phyloP scores from a whole-genome alignment of 192 early-diverging fungal species.

The Allomyces javanicus region DNA sequence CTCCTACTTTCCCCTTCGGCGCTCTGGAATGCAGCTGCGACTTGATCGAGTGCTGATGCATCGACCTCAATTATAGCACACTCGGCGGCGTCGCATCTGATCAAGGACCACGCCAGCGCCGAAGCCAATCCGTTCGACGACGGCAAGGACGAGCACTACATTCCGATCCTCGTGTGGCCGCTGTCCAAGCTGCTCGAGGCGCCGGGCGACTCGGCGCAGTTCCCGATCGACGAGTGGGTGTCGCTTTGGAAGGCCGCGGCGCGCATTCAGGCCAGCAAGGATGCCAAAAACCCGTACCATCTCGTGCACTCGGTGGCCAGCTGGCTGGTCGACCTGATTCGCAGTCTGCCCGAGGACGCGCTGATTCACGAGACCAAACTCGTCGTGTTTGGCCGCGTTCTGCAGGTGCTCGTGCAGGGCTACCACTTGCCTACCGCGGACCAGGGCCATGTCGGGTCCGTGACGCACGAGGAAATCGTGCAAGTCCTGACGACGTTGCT shows the following conservation, averaged over 20 bases:
- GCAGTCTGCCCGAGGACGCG: too few relatives aligned
- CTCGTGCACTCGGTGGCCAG: too few relatives aligned
- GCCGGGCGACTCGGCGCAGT: background rate
- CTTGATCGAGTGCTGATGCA: background rate
- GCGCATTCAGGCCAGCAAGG: too few relatives aligned
- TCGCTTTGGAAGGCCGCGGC: background rate
- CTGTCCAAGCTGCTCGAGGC: background rate
- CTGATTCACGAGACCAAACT: too few relatives aligned
- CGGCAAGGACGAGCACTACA: background rate
- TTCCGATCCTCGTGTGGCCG: background rate
- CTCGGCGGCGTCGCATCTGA: background rate
- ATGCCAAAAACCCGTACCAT: too few relatives aligned
- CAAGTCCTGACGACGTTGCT: too few relatives aligned
- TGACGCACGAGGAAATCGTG: too few relatives aligned
- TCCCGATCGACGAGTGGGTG: background rate
- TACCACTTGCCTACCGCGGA: too few relatives aligned
- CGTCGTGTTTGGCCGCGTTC: too few relatives aligned
- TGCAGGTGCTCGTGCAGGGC: too few relatives aligned
- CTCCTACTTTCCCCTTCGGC: background rate
- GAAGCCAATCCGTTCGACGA: background rate
- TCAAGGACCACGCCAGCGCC: background rate
- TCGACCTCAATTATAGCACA: background rate
- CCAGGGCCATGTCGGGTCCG: too few relatives aligned
- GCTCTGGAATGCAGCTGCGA: background rate
- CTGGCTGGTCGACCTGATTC: too few relatives aligned